Evolutionary conservation across 257 asterid genomes (phyloP), one percentile per base, ranked within the genome.

Genomic region (Solanum phureja): DNA sequence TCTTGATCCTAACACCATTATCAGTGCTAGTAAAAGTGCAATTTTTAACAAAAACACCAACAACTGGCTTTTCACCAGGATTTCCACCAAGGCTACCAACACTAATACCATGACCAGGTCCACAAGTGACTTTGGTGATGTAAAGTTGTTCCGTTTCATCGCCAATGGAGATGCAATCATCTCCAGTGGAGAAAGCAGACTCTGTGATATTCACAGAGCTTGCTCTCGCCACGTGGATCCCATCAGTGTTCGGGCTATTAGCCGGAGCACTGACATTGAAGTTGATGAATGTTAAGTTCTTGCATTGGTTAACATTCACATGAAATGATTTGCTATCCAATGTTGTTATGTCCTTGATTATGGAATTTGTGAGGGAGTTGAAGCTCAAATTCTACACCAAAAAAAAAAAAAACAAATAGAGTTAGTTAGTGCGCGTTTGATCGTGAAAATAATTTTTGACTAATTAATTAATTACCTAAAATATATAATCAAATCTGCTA

Each of bases 71-170:
- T 76, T 91, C 94, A 8, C 42, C 56, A 3, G 44, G n/a, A 69
- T 86, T 82, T 79, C 35, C 87, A 11, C 94, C 94, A 3, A 92
- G 86, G 88, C 90, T 88, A 33, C 94, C 94, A 21, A 92, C 58
- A 71, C 88, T 85, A 77, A 92, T 85, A 83, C 94, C 94, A 19
- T 92, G 92, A 2, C 94, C 93, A 6, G 94, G 91, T 27, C 94
- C 92, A 49, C 94, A 92, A 14, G 9, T 58, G 40, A 89, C 87
- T 24, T 75, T 87, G 85, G 82, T 73, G 33, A 92, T 75, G 62
- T 52, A 29, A 4, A 92, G 87, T 16, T 90, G 73, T 62, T 85
- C 83, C n/a, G 73, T 46, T 19, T 90, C 93, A 13, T 92, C 91
- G 6, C 93, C 93, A 1, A 90, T 21, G 3, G 94, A 90, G 24